A percentile compares a stretch with the other conserved stretches of the same genome.
These are phyloP conservation scores for Canavalia ensiformis DNA, from an alignment of 306 rosid genomes.

Conservation along the genomic window DNA sequence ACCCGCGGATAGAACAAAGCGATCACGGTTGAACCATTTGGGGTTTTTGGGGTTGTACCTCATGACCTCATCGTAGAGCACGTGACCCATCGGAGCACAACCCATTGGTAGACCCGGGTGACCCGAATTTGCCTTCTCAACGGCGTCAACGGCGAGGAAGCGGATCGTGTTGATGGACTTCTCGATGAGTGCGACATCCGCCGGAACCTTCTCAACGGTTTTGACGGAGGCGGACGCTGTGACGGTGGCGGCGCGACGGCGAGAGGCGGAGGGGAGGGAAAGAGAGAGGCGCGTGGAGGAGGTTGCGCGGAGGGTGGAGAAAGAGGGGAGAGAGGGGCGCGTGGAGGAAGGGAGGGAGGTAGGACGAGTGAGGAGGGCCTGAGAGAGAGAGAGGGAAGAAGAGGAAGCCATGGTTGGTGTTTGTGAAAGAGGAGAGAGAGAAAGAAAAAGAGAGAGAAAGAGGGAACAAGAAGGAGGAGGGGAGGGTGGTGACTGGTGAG, in stretches of 20 bases:
- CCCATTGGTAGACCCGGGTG: conserved; percentile 99
- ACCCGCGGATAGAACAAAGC: conserved; percentile 94
- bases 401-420: conserved; percentile 76
- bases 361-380: conserved; percentile 67
- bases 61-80: conserved; percentile 89
- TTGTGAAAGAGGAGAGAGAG: neutral
- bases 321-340: conserved; percentile 62
- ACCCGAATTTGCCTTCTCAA: conserved; percentile 94
- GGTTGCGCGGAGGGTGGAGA: conserved; percentile 59
- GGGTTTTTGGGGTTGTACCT: conserved; percentile 93
- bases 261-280: neutral
- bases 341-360: conserved; percentile 60
- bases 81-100: conserved; percentile 96
- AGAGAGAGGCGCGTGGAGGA: neutral
- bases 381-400: conserved; percentile 80
- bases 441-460: conserved; percentile 14
- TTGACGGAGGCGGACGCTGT: conserved; percentile 63
- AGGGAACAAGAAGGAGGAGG: neutral
- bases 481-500: neutral
- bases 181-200: conserved; percentile 71
- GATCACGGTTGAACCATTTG: conserved; percentile 93
- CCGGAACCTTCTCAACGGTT: conserved; percentile 62
- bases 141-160: conserved; percentile 83
- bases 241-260: conserved; percentile 36
- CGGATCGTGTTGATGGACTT: conserved; percentile 96